Evolutionary conservation across 108 stramenopile genomes (phyloP).

Genomic region (Cyclostephanos tholiformis): DNA sequence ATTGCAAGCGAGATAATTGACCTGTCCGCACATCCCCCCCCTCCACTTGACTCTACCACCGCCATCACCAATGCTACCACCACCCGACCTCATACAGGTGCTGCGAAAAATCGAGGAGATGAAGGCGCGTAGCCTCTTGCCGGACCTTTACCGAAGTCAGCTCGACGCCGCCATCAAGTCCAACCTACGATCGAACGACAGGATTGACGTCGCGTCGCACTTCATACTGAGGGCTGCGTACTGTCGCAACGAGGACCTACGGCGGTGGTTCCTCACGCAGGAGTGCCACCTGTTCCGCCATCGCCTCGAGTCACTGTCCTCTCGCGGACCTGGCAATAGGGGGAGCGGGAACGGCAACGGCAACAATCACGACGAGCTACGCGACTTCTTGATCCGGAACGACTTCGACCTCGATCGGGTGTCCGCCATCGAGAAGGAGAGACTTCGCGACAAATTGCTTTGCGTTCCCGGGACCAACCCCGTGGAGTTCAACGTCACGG

Average conservation of each 20-base stretch:
- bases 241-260: conserved; percentile 87
- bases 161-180: conserved; percentile 41
- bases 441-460: conserved; percentile 32
- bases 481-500: conserved; percentile 45
- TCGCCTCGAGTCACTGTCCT: conserved; percentile 69
- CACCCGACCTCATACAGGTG: conserved; percentile 51
- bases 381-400: conserved; percentile 62
- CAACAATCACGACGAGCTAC: conserved; percentile 31
- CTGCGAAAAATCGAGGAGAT: conserved; percentile 94
- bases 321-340: not conserved
- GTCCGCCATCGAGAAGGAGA: conserved; percentile 53
- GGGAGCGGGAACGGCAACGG: not conserved
- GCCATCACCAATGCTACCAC: not conserved
- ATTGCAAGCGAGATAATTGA: no score
- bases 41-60: no score
- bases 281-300: conserved; percentile 83
- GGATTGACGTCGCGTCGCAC: conserved; percentile 88
- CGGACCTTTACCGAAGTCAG: conserved; percentile 44
- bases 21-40: no score
- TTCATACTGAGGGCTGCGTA: conserved; percentile 96
- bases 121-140: conserved; percentile 64
- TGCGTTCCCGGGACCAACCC: conserved; percentile 43
- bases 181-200: conserved; percentile 18
- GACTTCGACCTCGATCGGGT: conserved; percentile 73
- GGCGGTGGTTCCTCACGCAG: conserved; percentile 89